phyloP scores from a whole-genome alignment of 2,329 filamentous ascomycete species.

The Metarhizium brunneum region DNA sequence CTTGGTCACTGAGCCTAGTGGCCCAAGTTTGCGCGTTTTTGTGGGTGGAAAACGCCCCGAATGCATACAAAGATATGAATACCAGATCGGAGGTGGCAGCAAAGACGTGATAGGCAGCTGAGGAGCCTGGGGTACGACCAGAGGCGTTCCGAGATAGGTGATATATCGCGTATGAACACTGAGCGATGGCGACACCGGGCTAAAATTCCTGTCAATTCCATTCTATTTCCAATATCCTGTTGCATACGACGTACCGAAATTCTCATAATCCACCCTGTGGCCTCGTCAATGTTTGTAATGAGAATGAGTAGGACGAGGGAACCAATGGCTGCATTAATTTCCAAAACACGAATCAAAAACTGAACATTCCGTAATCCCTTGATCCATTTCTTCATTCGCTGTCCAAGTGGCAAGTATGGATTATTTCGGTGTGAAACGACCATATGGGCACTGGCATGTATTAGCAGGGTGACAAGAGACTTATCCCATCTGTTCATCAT shows the following conservation, averaged over 20 bases:
- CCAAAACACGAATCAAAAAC: constrained; percentile 55
- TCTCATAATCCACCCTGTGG: constrained; percentile 66
- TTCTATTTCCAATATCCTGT: background rate
- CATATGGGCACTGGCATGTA: constrained; percentile 42
- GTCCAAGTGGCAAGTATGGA: constrained; percentile 57
- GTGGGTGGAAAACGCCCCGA: constrained; percentile 38
- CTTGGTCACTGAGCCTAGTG: constrained; percentile 53
- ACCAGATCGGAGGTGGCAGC: constrained; percentile 60
- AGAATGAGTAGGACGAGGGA: constrained; percentile 69
- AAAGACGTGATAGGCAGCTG: constrained; percentile 84
- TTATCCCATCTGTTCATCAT: background rate
- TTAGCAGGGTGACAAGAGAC: constrained; percentile 4
- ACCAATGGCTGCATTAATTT: constrained; percentile 61
- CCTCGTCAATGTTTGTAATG: constrained; percentile 55
- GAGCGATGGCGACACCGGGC: constrained; percentile 66
- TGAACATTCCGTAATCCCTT: constrained; percentile 61
- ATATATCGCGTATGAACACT: constrained; percentile 70
- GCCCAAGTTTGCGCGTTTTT: constrained; percentile 48
- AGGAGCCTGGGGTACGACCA: constrained; percentile 65
- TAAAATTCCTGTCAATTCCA: constrained; percentile 24
- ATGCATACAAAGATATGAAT: constrained; percentile 46
- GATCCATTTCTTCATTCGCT: constrained; percentile 60
- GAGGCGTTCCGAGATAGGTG: constrained; percentile 66
- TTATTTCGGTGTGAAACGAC: constrained; percentile 53
- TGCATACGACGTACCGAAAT: constrained; percentile 52